Evolutionary conservation across 1,284 basidiomycete species (phyloP).

Genomic region (Papiliotrema fonsecae): DNA sequence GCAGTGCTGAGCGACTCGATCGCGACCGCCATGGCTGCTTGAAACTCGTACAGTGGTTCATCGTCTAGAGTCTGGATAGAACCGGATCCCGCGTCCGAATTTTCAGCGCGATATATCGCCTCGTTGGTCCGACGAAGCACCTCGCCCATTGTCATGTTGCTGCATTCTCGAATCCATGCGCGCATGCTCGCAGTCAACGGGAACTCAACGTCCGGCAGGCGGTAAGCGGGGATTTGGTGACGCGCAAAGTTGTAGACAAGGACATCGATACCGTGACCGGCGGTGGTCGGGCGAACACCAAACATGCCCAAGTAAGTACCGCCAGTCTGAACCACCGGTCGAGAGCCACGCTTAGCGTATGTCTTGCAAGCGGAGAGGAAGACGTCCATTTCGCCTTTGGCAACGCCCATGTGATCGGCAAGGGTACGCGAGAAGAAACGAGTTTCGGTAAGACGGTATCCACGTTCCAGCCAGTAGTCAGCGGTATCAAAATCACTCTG

Average conservation of each 20-base stretch:
- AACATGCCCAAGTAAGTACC: conserved; percentile 53
- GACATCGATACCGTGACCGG: conserved; percentile 45
- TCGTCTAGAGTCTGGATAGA: conserved; percentile 31
- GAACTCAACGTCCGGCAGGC: conserved; percentile 50
- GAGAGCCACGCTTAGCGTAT: conserved; percentile 51
- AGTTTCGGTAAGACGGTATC: conserved; percentile 53
- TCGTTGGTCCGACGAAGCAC: conserved; percentile 47
- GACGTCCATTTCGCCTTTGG: conserved; percentile 51
- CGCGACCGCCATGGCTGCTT: conserved; percentile 51
- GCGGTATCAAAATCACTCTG: conserved; percentile 36
- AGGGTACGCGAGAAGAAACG: conserved; percentile 51
- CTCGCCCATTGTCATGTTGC: conserved; percentile 49
- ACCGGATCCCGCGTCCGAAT: conserved; percentile 32
- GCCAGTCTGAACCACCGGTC: conserved; percentile 51
- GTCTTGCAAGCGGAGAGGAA: conserved; percentile 52
- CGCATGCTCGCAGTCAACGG: conserved; percentile 48
- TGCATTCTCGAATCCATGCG: conserved; percentile 46
- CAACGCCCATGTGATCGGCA: conserved; percentile 50
- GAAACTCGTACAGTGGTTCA: conserved; percentile 51
- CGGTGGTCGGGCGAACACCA: conserved; percentile 50
- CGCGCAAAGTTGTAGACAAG: conserved; percentile 54
- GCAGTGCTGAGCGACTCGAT: conserved; percentile 51
- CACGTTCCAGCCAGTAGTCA: conserved; percentile 50
- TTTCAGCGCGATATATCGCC: conserved; percentile 41
- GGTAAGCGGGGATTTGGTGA: conserved; percentile 54